Evolutionary conservation across 371 early-diverging fungal species (phyloP).

Genomic region (Circinella umbellata): DNA sequence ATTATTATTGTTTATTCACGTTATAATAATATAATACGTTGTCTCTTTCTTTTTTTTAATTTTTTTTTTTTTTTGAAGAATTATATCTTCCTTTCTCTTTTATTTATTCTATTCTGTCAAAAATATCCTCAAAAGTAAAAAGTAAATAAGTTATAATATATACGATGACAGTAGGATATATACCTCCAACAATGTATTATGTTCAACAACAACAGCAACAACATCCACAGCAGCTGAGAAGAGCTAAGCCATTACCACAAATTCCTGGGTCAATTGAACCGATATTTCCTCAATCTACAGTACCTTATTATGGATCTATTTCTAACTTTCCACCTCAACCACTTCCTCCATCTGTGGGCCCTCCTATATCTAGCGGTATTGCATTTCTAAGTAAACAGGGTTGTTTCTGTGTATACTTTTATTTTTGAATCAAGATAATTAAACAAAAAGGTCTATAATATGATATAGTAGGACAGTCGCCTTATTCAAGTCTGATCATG

Average conservation of each 20-base stretch:
- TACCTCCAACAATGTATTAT: not conserved
- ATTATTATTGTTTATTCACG: no score
- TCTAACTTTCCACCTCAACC: not conserved
- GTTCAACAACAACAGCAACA: constrained; percentile 7
- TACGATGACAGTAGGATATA: not conserved
- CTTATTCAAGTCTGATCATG: no score
- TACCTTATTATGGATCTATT: not conserved
- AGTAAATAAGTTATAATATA: no score
- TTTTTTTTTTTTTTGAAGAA: no score
- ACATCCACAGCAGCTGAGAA: not conserved
- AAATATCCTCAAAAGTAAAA: no score
- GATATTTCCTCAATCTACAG: not conserved
- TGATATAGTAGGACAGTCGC: no score
- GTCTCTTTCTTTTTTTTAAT: no score
- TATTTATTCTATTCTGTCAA: no score
- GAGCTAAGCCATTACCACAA: constrained; percentile 16
- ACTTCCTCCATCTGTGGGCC: not conserved
- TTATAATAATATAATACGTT: no score
- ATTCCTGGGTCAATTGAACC: constrained; percentile 10
- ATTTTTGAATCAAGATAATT: no score
- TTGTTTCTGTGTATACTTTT: not conserved
- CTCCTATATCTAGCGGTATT: not conserved
- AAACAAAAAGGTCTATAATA: no score
- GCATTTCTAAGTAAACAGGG: not conserved
- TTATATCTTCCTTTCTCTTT: no score